These are phyloP conservation scores for Theileria equi DNA, from an alignment of 169 alveolate genomes.

Conservation along the genomic window DNA sequence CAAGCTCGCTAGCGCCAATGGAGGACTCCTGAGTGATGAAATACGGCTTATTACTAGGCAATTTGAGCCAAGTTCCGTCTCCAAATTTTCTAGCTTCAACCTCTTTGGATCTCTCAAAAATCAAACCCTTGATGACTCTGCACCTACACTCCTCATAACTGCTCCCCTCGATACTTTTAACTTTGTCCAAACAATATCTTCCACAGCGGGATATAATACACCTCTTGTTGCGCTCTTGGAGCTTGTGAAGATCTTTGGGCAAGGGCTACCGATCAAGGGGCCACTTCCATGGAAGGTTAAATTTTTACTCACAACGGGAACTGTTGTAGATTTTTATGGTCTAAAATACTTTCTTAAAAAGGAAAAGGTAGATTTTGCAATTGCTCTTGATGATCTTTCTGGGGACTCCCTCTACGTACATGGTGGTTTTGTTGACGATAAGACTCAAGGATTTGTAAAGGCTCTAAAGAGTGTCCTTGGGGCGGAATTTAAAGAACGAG, in stretches of 20 bases:
- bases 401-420: conserved; percentile 27
- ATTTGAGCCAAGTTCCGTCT: conserved; percentile 7
- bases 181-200: conserved; percentile 39
- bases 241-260: conserved; percentile 7
- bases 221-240: conserved; percentile 44
- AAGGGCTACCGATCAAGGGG: too few relatives aligned
- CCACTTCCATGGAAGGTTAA: background rate
- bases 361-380: conserved; percentile 34
- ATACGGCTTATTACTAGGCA: background rate
- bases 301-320: conserved; percentile 29
- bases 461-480: background rate
- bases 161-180: conserved; percentile 30
- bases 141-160: conserved; percentile 2
- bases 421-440: background rate
- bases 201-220: conserved; percentile 21
- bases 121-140: background rate
- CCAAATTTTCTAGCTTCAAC: conserved; percentile 10
- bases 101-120: background rate
- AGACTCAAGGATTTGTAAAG: background rate
- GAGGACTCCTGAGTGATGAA: conserved; percentile 17
- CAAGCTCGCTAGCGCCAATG: background rate
- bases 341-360: conserved; percentile 14
- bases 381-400: conserved; percentile 42
- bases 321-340: conserved; percentile 43
- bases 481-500: background rate